Evolutionary conservation across 768 basidiomycete species (phyloP), one percentile per base, ranked within the genome.

Genomic region (Boletus sp.): DNA sequence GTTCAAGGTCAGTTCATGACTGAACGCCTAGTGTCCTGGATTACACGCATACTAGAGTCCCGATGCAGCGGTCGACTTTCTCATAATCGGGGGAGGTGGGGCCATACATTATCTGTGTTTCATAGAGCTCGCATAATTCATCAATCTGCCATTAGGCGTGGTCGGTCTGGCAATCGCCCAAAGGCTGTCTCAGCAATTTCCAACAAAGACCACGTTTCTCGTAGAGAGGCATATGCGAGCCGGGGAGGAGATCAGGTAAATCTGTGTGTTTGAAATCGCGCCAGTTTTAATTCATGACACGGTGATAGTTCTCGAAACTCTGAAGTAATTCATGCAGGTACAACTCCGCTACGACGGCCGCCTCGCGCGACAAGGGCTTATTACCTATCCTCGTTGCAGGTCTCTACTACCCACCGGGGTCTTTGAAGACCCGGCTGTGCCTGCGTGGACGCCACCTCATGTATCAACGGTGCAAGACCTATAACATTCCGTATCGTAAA

Each of bases 281-380:
- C 12, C 7, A 0, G 12, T n/a, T 29, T 18, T 24, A 11, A 28
- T 33, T 48, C 47, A 48, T 50, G 18, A 45, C 24, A 18, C 49
- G 12, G 14, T 9, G 14, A 24, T 52, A 94, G 94, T 70, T 94
- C 92, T 40, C 84, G 95, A 15, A 97, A 96, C 70, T 95, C 94
- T 0, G 95, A 97, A 67, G 95, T 98, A 24, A 89, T 98, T 29
- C 95, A 98, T 75, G 87, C 91, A 58, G 94, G 90, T 85, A 66
- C 42, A 68, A 24, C 20, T 4, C 36, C 32, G 35, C 18, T 29
- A 12, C 8, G 40, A 32, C 9, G 30, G 8, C 33, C 37, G 39
- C 9, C 24, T n/a, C 29, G 11, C 33, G 7, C 30, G 12, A 50
- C 17, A 52, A 20, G 7, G 10, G n/a, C 39, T 62, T 5, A 47